These are phyloP conservation scores for Fusarium hostae DNA, from an alignment of 2,329 filamentous ascomycete species.

Conservation along the genomic window DNA sequence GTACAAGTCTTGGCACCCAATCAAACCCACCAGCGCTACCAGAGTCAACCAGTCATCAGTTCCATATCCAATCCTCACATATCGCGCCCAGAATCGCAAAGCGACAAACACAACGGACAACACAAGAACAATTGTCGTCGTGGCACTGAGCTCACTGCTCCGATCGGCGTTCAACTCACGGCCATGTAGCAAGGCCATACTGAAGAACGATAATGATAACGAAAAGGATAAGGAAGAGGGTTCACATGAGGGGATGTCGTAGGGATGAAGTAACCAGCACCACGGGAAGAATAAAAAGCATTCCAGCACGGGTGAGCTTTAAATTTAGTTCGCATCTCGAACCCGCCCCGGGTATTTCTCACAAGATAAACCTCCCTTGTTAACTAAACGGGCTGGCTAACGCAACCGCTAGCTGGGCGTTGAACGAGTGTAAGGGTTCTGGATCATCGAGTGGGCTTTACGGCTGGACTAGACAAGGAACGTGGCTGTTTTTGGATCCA, in stretches of 20 bases:
- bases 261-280: neutral
- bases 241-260: neutral
- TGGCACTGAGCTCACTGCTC: slow-evolving; percentile 4
- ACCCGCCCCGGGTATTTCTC: neutral
- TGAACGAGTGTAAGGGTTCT: neutral
- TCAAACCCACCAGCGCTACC: slow-evolving; percentile 14
- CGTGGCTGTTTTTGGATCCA: neutral
- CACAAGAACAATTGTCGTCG: slow-evolving; percentile 15
- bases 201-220: neutral
- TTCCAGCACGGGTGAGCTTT: neutral
- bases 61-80: slow-evolving; percentile 11
- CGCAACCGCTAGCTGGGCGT: neutral
- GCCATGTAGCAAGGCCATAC: neutral
- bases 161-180: neutral
- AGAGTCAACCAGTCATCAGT: slow-evolving; percentile 25
- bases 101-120: slow-evolving; percentile 15
- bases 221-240: neutral
- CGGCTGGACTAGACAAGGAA: neutral
- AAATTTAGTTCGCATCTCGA: neutral
- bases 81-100: slow-evolving; percentile 20
- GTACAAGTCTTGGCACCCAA: neutral
- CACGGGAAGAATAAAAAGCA: neutral
- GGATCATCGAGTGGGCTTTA: neutral
- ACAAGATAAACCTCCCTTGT: neutral
- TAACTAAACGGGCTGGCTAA: neutral